Conservation (phyloP, 768 basidiomycete genomes). For the Mycena filopes region DNA sequence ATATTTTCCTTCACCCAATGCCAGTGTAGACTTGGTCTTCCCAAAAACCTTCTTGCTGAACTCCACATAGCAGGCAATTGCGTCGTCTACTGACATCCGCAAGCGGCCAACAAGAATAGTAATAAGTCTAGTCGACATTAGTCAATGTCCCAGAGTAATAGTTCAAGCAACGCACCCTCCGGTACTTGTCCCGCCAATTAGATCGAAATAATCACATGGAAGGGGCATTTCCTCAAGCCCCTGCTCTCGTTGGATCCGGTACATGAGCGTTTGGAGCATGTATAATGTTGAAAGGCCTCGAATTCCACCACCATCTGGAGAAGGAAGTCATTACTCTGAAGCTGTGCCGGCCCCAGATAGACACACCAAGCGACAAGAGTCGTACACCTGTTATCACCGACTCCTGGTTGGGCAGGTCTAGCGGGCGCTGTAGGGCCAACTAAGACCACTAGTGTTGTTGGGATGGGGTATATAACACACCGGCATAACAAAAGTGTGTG, state of each 20-base stretch:
- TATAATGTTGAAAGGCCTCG: conserved; percentile 27
- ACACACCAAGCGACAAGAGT: no score
- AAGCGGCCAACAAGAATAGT: conserved; percentile 5
- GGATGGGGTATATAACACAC: no score
- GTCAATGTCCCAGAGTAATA: no score
- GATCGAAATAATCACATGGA: conserved; percentile 35
- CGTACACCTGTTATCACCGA: no score
- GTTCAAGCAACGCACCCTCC: conserved; percentile 33
- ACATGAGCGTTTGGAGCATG: no score
- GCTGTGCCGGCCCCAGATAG: no score
- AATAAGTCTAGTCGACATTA: conserved; percentile 3
- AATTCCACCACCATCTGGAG: conserved; percentile 35
- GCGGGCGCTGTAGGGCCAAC: no score
- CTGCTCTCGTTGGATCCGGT: conserved; percentile 10
- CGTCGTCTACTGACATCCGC: not conserved
- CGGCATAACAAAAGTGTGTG: no score
- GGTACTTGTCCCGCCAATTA: no score
- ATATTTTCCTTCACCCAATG: not conserved
- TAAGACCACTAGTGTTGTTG: no score
- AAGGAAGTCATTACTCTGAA: no score
- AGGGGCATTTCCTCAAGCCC: conserved; percentile 1
- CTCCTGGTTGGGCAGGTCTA: no score
- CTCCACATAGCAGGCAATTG: not conserved
- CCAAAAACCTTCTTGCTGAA: not conserved
- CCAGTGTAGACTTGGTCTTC: not conserved